phyloP scores from a whole-genome alignment of 371 early-diverging fungal genomes.

The Rhizoclosmatium hyalinum region DNA sequence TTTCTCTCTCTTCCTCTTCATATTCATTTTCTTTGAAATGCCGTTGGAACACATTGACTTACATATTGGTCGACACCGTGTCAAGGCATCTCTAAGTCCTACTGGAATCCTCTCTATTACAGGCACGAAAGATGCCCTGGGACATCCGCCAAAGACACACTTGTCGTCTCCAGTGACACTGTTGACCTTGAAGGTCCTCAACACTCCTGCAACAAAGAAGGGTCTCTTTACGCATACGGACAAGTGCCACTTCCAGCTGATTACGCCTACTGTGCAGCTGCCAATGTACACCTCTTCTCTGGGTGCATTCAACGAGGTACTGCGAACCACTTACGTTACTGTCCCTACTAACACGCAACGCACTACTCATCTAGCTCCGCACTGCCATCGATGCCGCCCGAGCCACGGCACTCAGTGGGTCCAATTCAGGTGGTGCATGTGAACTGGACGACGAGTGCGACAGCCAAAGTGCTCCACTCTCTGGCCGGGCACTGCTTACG shows the following conservation, averaged over 20 bases:
- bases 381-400: background rate
- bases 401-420: background rate
- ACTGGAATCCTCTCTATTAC: background rate
- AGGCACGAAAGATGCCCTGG: background rate
- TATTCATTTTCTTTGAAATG: too few species aligned
- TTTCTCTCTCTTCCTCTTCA: too few species aligned
- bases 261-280: background rate
- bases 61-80: background rate
- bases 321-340: background rate
- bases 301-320: background rate
- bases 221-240: background rate
- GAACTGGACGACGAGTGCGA: too few species aligned
- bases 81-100: background rate
- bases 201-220: background rate
- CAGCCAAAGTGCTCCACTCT: background rate
- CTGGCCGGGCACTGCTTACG: background rate
- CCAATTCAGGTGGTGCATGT: too few species aligned
- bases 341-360: background rate
- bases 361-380: background rate
- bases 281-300: constrained; percentile 11
- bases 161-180: background rate
- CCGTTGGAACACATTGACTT: background rate
- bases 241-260: constrained; percentile 13
- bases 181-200: background rate
- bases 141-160: background rate